Conservation (phyloP, 352 stramenopile genomes). For the Phytophthora megakarya region DNA sequence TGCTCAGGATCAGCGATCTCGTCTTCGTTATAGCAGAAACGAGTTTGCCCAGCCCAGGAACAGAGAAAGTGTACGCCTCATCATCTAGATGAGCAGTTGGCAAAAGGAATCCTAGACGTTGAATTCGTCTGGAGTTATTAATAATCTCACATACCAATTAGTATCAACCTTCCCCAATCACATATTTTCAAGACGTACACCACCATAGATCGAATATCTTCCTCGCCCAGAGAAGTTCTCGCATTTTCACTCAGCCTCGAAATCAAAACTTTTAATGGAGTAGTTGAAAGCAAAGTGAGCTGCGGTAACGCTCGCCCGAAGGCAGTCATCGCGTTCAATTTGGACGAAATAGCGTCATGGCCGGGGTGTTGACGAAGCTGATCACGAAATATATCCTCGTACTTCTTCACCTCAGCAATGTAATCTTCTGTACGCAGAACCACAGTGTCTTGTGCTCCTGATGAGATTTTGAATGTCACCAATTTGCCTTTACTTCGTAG, state of each 20-base stretch:
- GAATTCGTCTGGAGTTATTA: constrained; percentile 51
- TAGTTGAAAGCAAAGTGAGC: constrained; percentile 37
- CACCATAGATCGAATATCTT: constrained; percentile 34
- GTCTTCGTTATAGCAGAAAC: constrained; percentile 65
- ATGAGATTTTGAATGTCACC: constrained; percentile 56
- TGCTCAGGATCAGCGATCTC: constrained; percentile 39
- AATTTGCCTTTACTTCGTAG: constrained; percentile 44
- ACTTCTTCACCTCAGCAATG: constrained; percentile 43
- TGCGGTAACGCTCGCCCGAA: constrained; percentile 40
- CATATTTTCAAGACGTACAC: constrained; percentile 30
- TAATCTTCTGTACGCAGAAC: constrained; percentile 45
- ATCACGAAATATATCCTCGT: constrained; percentile 33
- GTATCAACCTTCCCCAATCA: neutral
- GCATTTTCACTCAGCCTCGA: constrained; percentile 17
- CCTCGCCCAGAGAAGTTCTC: constrained; percentile 6
- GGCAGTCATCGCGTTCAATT: constrained; percentile 45
- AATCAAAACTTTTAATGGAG: constrained; percentile 39
- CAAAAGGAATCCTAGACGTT: constrained; percentile 59
- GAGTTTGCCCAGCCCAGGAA: constrained; percentile 66
- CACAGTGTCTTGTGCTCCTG: constrained; percentile 43
- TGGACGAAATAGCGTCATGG: constrained; percentile 26
- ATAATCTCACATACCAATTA: neutral
- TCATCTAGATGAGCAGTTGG: constrained; percentile 49
- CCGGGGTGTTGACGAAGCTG: constrained; percentile 31
- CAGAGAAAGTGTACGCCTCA: constrained; percentile 52